These are phyloP conservation scores for Aspergillus neoniger DNA, from an alignment of 2,329 filamentous ascomycete species.

Conservation along the genomic window DNA sequence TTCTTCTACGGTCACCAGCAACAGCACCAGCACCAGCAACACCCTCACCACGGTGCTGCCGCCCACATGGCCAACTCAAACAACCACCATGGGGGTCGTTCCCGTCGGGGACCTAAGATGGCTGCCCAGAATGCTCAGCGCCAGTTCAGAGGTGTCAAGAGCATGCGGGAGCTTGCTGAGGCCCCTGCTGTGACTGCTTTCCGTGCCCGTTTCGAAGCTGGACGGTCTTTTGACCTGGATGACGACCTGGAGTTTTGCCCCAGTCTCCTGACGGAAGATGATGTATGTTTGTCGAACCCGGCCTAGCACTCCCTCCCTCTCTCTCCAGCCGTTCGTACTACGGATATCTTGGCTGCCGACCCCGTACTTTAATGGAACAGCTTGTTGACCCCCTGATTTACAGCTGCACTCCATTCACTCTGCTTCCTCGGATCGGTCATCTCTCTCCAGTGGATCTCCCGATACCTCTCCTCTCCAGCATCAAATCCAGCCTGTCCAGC, in stretches of 20 bases:
- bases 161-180: constrained; percentile 83
- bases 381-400: constrained; percentile 22
- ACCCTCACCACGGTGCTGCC: constrained; percentile 52
- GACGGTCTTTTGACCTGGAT: constrained; percentile 90
- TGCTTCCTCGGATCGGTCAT: constrained; percentile 86
- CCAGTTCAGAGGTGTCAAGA: constrained; percentile 81
- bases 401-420: constrained; percentile 92
- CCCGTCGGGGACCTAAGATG: constrained; percentile 78
- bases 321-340: not conserved
- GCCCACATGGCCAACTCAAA: constrained; percentile 60
- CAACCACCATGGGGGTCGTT: constrained; percentile 80
- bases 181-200: constrained; percentile 74
- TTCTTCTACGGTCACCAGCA: constrained; percentile 51
- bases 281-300: constrained; percentile 60
- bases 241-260: constrained; percentile 97
- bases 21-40: constrained; percentile 50
- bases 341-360: not conserved
- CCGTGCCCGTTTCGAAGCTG: constrained; percentile 85
- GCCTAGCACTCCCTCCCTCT: not conserved
- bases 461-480: constrained; percentile 89
- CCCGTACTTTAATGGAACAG: not conserved
- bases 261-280: constrained; percentile 84
- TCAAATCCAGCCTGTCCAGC: constrained; percentile 70
- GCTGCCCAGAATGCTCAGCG: constrained; percentile 81
- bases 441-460: constrained; percentile 90